phyloP scores from a whole-genome alignment of 495 filamentous ascomycete species.

The Pseudoneurospora amorphoporcata region DNA sequence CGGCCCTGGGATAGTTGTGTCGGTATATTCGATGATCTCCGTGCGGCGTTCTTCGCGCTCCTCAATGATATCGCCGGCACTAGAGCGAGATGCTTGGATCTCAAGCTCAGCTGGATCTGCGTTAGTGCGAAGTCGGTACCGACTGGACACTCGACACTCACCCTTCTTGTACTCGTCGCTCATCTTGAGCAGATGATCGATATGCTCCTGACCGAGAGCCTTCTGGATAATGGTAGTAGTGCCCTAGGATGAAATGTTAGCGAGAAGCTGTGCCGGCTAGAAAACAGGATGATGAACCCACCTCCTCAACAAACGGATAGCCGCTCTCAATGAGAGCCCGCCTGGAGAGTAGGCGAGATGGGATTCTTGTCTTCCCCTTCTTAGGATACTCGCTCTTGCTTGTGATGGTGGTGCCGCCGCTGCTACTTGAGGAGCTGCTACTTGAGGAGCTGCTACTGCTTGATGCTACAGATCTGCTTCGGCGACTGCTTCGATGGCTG shows the following conservation, averaged over 20 bases:
- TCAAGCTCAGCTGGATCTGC: slow-evolving; percentile 26
- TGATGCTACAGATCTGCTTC: slow-evolving; percentile 23
- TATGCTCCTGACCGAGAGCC: slow-evolving; percentile 78
- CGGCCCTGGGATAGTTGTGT: not conserved
- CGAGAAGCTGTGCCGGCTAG: not conserved
- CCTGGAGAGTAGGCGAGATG: slow-evolving; percentile 61
- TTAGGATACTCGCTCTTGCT: slow-evolving; percentile 56
- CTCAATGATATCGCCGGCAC: slow-evolving; percentile 25
- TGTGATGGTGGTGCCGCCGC: slow-evolving; percentile 32
- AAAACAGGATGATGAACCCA: slow-evolving; percentile 22
- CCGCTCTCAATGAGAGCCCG: slow-evolving; percentile 71
- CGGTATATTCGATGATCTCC: slow-evolving; percentile 18
- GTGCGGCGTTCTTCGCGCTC: slow-evolving; percentile 20
- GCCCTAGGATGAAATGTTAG: slow-evolving; percentile 43
- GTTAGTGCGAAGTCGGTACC: slow-evolving; percentile 7
- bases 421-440: slow-evolving; percentile 12
- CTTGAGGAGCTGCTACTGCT: slow-evolving; percentile 38
- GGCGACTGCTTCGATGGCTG: slow-evolving; percentile 21
- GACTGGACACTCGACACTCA: slow-evolving; percentile 11
- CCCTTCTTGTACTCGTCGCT: slow-evolving; percentile 61
- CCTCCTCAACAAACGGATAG: slow-evolving; percentile 81
- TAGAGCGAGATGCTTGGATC: slow-evolving; percentile 25
- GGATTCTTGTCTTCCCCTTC: slow-evolving; percentile 81
- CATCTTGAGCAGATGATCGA: slow-evolving; percentile 74
- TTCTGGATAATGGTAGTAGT: slow-evolving; percentile 67